These are phyloP conservation scores for Lavandula angustifolia DNA, from an alignment of 257 asterid genomes.

Conservation along the genomic window DNA sequence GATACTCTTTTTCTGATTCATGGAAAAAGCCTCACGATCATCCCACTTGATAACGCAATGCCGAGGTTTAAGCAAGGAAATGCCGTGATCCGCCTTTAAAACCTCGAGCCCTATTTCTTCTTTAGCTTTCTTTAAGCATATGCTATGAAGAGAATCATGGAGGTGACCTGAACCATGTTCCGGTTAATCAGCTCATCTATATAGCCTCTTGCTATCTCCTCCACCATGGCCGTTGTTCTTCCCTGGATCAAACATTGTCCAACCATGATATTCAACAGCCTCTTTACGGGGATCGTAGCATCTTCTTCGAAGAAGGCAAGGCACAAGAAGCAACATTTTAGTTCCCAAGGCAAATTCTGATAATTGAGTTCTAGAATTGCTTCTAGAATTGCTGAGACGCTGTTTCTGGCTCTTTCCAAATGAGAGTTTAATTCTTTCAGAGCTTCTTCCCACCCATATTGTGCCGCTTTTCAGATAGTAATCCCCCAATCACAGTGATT, in stretches of 20 bases:
- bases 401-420: background rate
- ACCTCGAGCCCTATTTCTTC: too few species aligned
- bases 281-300: slow-evolving; percentile 2
- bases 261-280: slow-evolving; percentile 26
- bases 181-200: slow-evolving; percentile 29
- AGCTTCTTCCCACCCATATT: background rate
- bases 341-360: slow-evolving; percentile 20
- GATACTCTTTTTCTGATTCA: background rate
- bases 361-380: slow-evolving; percentile 25
- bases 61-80: background rate
- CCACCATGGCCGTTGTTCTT: slow-evolving; percentile 8
- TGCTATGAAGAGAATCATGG: slow-evolving; percentile 24
- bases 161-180: slow-evolving; percentile 26
- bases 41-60: background rate
- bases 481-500: background rate
- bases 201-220: slow-evolving; percentile 30
- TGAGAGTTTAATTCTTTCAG: background rate
- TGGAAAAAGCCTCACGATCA: background rate
- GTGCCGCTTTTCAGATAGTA: background rate
- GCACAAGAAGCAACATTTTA: slow-evolving; percentile 30
- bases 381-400: background rate
- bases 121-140: slow-evolving; percentile 21
- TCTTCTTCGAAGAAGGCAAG: slow-evolving; percentile 23
- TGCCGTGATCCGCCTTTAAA: background rate
- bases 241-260: slow-evolving; percentile 27